Base-by-base conservation (phyloP, 306 rosid species). In the Vigna trinervia region DNA sequence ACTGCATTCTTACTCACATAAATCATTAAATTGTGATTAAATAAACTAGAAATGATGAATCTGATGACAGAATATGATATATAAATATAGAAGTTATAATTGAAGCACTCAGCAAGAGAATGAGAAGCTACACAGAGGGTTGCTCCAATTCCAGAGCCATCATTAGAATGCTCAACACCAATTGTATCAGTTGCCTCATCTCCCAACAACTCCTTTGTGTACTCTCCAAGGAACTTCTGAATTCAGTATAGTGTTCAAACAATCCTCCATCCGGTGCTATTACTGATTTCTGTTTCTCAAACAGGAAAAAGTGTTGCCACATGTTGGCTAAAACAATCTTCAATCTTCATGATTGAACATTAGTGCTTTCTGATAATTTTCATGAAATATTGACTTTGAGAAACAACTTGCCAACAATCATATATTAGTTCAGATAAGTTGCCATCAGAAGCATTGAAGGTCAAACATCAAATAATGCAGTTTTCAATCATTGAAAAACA, bases 101-200 rank as follows among this genome's bases (percentile, higher is more conserved):
- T 63, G 57, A 63, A 78, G 34, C 51, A 46, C 36, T 2, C 28
- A 71, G 68, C 71, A 15, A 41, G 97, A 32, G 99, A 96, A 72
- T 92, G 88, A 81, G 99, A 92, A 39, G 99, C 98, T n/a, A 98
- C 97, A 15, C 92, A 83, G 61, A 96, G 92, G 46, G 97, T 90
- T 20, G 99, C 99, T 70, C 99, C 99, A 45, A 92, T 85, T 69
- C 99, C 99, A 0, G 99, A 96, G 54, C 99, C 99, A 46, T 96
- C 99, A 2, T 84, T 92, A 38, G 90, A 89, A 58, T 82, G 97
- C 86, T 88, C 89, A 38, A 91, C 22, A 5, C 83, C 84, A 71
- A 92, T 43, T 80, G 79, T 82, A 39, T 84, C 83, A 3, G 97
- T 87, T 12, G 77, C 90, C 53, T 89, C 86, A 19, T 81, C 96